Base-by-base conservation (phyloP, 2,329 filamentous ascomycete species). In the Xylaria multiplex region DNA sequence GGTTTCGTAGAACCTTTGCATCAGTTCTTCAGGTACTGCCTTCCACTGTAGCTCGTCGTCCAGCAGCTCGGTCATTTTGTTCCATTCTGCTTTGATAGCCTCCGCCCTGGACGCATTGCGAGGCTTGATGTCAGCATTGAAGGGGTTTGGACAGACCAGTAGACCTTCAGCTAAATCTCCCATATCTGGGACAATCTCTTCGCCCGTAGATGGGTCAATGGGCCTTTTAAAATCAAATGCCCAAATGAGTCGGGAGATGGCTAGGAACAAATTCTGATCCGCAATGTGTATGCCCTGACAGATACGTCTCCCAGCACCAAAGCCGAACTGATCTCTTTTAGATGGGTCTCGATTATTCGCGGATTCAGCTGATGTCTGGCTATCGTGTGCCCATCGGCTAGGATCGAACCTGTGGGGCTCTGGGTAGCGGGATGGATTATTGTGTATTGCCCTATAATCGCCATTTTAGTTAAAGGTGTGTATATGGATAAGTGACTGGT, bases 161-260 rank as follows among this genome's bases (percentile, higher is more conserved):
- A 71, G 32, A n/a, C 70, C 73, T 19, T 70, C 68, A 1, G 66
- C 55, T 5, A 71, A 37, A 2, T 68, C 67, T 35, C 63, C 61
- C 60, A 68, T 69, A 42, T 70, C 62, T 4, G 72, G 71, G 2
- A 72, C 43, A 3, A 74, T 68, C 59, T 71, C 68, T 24, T 72
- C 35, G 3, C 69, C 70, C 14, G 70, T 73, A 2, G 9, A 50
- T 13, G 30, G 16, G n/a, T 67, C 58, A 6, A 65, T 19, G 16
- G 62, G 27, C 16, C 57, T 16, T n/a, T 43, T 57, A n/a, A 83
- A 77, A 50, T 82, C 71, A 64, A 82, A 85, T 1, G 80, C 81
- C 82, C 83, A 85, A 19, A 85, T 72, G n/a, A 86, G 77, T 3
- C 82, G 77, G 2, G 83, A 77, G n/a, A 81, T 77, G 50, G 78